Percentiles rank a stretch among this genome's conserved stretches.
phyloP scores from a whole-genome alignment of 2,329 filamentous ascomycete genomes.

The Colletotrichum eremochloae region DNA sequence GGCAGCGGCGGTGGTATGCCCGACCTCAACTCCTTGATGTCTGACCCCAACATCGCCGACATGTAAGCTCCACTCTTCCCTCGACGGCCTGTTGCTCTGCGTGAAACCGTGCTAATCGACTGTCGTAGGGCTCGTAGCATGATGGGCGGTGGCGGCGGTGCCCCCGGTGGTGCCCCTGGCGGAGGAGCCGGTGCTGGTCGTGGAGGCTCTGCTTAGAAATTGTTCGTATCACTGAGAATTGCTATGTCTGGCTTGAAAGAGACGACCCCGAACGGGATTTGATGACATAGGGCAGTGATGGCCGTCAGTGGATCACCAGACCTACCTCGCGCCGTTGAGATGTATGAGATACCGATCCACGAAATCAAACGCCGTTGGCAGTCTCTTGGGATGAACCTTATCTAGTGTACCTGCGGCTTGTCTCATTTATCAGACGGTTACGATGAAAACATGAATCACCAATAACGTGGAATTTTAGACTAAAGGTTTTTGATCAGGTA shows the following conservation, averaged over 20 bases:
- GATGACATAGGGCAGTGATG: neutral
- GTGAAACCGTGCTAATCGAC: conserved; percentile 7
- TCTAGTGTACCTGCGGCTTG: neutral
- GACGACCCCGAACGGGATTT: neutral
- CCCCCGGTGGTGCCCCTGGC: conserved; percentile 42
- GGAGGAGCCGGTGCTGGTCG: conserved; percentile 47
- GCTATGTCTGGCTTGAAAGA: neutral
- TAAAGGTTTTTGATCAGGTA: conserved; percentile 15
- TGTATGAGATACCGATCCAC: conserved; percentile 27
- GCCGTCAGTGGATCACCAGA: neutral
- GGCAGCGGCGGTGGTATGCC: conserved; percentile 87
- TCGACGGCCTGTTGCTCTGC: neutral
- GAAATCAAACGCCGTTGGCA: conserved; percentile 19
- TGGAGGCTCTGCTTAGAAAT: conserved; percentile 23
- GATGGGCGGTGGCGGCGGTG: conserved; percentile 57
- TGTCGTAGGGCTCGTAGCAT: conserved; percentile 58
- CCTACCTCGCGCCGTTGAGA: conserved; percentile 1
- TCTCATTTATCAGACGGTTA: no score
- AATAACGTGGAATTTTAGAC: neutral
- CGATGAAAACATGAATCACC: no score
- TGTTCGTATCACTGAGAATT: no score
- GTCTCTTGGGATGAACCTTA: neutral
- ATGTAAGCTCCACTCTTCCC: conserved; percentile 74
- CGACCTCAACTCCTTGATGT: conserved; percentile 87
- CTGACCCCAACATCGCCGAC: conserved; percentile 90